Base-by-base conservation (phyloP, 169 alveolate genomes). In the Toxoplasma gondii region DNA sequence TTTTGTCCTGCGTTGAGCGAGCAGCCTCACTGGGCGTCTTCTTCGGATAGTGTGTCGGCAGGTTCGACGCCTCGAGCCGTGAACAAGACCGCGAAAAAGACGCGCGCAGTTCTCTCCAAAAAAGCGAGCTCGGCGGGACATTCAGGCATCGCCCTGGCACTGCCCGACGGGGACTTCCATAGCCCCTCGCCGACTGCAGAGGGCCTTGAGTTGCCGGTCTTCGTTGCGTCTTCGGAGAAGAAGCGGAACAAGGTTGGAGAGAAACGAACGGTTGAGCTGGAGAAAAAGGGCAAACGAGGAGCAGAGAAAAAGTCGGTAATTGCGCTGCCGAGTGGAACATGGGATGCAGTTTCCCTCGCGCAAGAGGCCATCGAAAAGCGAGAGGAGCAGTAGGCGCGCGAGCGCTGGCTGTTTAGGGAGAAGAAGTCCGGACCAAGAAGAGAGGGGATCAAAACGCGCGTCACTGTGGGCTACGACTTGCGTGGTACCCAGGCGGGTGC, bases 1-100 rank as follows among this genome's bases (percentile, higher is more conserved):
- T 17, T 19, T 31, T 64, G 27, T 78, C 16, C 44, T 7, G 86
- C 86, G 45, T 27, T 78, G 86, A 38, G 31, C 1, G 86, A 78
- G 39, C 86, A n/a, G 5, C 86, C 86, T 27, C 86, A 78, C 45
- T 78, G 86, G 86, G 44, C 86, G 39, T 45, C 86, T 78, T 78
- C 86, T n/a, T 78, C 86, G 49, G 44, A 45, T 17, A 78, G 10
- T 16, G 45, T 45, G 44, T 78, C 86, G 29, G 49, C 86, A 17
- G 45, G 10, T 17, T 38, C 86, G 86, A 78, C 86, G 45, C 45
- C 86, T 17, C 39, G 49, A 7, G 86, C 86, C 27, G 10, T n/a
- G 39, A 78, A 78, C 45, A 78, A 78, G 86, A 9, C 39, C 39
- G n/a, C 22, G 45, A 78, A 78, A 1, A 78, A 78, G 44, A 36